These are phyloP conservation scores for Cylindricascospora bacillispora DNA, from an alignment of 1,139 yeast genomes.

Conservation along the genomic window DNA sequence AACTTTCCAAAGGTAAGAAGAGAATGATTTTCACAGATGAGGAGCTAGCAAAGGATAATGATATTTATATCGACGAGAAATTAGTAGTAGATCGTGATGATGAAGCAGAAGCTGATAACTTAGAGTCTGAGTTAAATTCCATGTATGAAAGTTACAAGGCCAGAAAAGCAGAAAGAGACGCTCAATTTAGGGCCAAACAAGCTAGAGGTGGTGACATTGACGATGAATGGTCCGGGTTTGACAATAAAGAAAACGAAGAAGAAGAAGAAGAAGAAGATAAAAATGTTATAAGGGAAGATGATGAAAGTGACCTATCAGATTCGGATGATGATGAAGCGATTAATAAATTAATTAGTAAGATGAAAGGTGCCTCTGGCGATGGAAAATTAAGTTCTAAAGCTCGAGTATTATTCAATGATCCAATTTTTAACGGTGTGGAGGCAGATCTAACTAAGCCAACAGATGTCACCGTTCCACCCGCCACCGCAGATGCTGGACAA, in stretches of 20 bases:
- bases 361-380: conserved; percentile 34
- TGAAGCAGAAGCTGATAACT: conserved; percentile 44
- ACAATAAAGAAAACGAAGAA: conserved; percentile 31
- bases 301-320: conserved; percentile 32
- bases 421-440: conserved; percentile 55
- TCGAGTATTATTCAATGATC: conserved; percentile 62
- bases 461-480: too few relatives aligned
- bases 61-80: conserved; percentile 33
- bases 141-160: conserved; percentile 72
- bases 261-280: conserved; percentile 32
- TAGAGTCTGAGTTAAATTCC: conserved; percentile 69
- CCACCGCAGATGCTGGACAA: too few relatives aligned
- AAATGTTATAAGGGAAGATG: conserved; percentile 27
- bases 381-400: conserved; percentile 61
- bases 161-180: conserved; percentile 64
- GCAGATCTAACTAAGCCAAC: conserved; percentile 27
- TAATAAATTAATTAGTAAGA: conserved; percentile 44
- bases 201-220: conserved; percentile 73
- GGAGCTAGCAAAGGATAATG: conserved; percentile 43
- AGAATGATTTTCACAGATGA: conserved; percentile 56
- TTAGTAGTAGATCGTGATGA: conserved; percentile 32
- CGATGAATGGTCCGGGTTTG: conserved; percentile 82
- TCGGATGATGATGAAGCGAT: conserved; percentile 71
- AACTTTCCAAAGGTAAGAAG: conserved; percentile 69
- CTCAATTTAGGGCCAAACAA: conserved; percentile 65